Percentiles rank a stretch among this genome's conserved stretches.
Evolutionary conservation across 2,329 filamentous ascomycete genomes (phyloP).

Genomic region (Fusarium agapanthi): DNA sequence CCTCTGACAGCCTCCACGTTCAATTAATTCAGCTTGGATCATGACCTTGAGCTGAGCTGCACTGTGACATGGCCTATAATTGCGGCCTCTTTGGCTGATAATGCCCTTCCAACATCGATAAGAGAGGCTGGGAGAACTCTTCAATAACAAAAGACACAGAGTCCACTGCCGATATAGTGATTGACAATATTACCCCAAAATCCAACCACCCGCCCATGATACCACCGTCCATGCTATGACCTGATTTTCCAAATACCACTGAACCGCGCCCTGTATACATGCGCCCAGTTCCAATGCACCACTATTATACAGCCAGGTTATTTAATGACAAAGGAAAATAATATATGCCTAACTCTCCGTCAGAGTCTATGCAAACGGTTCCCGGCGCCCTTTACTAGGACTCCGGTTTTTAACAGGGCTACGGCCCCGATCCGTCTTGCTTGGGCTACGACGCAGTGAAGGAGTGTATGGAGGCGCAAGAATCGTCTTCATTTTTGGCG

Average conservation of each 20-base stretch:
- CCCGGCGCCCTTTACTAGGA: constrained; percentile 46
- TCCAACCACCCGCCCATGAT: neutral
- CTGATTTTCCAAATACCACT: constrained; percentile 23
- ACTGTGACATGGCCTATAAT: neutral
- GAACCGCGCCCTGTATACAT: constrained; percentile 9
- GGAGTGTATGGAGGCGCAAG: constrained; percentile 58
- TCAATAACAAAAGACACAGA: neutral
- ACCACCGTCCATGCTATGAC: constrained; percentile 10
- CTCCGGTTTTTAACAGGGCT: constrained; percentile 59
- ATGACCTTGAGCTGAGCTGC: constrained; percentile 6
- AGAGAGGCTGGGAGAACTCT: neutral
- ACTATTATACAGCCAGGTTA: constrained; percentile 34
- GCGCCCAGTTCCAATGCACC: constrained; percentile 27
- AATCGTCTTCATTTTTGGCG: constrained; percentile 51
- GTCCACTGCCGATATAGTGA: constrained; percentile 2
- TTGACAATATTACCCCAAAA: constrained; percentile 17
- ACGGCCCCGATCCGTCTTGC: constrained; percentile 58
- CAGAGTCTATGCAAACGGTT: constrained; percentile 7
- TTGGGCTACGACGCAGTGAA: constrained; percentile 56
- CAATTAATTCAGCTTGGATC: neutral
- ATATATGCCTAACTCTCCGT: neutral
- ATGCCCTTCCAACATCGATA: neutral
- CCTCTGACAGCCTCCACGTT: neutral
- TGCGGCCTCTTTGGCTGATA: neutral
- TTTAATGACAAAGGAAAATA: constrained; percentile 19